Conservation (phyloP, 345 rosid species). For the Limnanthes douglasii region DNA sequence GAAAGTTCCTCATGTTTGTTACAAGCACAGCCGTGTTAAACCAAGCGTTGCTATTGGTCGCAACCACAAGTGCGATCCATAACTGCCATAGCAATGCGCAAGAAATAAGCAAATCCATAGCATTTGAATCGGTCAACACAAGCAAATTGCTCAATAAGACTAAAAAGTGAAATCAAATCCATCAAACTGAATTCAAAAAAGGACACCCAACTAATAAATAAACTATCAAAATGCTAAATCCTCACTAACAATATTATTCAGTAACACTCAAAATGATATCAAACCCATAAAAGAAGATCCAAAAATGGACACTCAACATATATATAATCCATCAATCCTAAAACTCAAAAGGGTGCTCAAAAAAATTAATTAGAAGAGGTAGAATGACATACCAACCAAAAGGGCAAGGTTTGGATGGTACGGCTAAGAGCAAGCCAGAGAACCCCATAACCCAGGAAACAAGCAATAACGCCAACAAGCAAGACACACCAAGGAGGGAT, state of each 20-base stretch:
- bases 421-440: constrained; percentile 58
- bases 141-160: not conserved
- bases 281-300: not conserved
- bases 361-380: not conserved
- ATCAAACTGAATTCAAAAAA: not conserved
- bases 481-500: constrained; percentile 74
- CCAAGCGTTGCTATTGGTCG: constrained; percentile 73
- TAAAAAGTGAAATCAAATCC: constrained; percentile 1
- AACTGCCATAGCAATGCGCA: constrained; percentile 28
- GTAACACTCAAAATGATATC: not conserved
- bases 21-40: constrained; percentile 76
- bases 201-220: not conserved
- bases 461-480: constrained; percentile 38
- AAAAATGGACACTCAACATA: not conserved
- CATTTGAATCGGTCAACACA: no score
- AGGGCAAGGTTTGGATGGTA: constrained; percentile 43
- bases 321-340: no score
- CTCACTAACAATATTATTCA: not conserved
- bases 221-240: constrained; percentile 4
- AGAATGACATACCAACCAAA: constrained; percentile 53
- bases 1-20: constrained; percentile 92
- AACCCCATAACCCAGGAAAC: constrained; percentile 78
- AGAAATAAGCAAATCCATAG: constrained; percentile 1
- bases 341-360: not conserved
- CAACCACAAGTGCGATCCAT: constrained; percentile 56